Conservation (phyloP, 768 basidiomycete genomes). For the Fomitopsis pulvina region DNA sequence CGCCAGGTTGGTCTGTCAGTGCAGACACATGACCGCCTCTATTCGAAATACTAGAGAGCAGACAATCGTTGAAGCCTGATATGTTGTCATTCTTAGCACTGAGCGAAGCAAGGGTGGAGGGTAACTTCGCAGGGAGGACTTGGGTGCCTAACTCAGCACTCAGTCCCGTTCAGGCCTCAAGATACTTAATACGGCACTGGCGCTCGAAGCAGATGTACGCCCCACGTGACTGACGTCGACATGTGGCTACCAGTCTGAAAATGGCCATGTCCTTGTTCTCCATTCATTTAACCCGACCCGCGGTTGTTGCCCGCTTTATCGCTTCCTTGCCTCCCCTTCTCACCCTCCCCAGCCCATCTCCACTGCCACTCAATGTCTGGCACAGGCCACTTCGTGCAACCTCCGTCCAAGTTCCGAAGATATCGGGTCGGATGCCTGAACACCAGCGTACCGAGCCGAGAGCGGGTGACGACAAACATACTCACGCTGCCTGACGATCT, state of each 20-base stretch:
- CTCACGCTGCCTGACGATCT: conserved; percentile 25
- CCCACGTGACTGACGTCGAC: background rate
- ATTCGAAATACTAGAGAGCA: no score
- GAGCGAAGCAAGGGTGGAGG: no score
- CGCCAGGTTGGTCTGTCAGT: no score
- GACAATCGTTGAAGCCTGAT: no score
- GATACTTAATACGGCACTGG: no score
- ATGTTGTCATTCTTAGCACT: no score
- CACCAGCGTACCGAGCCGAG: background rate
- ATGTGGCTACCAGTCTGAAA: background rate
- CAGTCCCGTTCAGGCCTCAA: no score
- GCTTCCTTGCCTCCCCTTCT: background rate
- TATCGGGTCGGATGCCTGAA: background rate
- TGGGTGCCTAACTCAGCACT: no score
- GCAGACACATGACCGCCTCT: no score
- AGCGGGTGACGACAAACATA: background rate
- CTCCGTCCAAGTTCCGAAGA: background rate
- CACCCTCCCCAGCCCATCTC: background rate
- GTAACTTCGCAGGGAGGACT: no score
- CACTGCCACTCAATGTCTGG: background rate
- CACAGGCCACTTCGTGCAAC: background rate
- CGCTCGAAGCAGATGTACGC: background rate
- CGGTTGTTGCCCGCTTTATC: background rate
- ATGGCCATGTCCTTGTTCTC: background rate
- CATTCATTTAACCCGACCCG: background rate